A percentile compares a stretch with the other conserved stretches of the same genome.
phyloP scores from a whole-genome alignment of 768 basidiomycete genomes.

The Tremella mesenterica region DNA sequence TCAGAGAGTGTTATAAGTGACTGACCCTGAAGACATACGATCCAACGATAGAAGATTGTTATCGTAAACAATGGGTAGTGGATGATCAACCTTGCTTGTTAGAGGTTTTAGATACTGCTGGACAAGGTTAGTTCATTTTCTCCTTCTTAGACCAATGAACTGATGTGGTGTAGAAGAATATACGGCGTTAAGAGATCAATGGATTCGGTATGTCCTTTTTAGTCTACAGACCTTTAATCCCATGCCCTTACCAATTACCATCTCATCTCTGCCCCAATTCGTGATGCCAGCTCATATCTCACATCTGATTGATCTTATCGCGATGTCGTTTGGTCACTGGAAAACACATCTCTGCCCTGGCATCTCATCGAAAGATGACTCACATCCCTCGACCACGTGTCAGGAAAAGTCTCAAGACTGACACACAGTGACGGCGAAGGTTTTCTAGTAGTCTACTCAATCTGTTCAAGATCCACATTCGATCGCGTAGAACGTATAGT shows the following conservation, averaged over 20 bases:
- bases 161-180: slow-evolving; percentile 69
- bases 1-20: too few relatives aligned
- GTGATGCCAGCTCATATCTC: background rate
- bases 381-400: too few relatives aligned
- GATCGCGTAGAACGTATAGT: slow-evolving; percentile 82
- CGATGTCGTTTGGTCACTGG: too few relatives aligned
- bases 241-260: background rate
- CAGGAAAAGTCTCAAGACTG: too few relatives aligned
- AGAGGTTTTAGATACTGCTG: slow-evolving; percentile 94
- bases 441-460: slow-evolving; percentile 95
- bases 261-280: background rate
- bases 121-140: slow-evolving; percentile 62
- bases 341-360: background rate
- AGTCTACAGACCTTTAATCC: background rate
- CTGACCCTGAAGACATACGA: slow-evolving; percentile 69
- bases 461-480: slow-evolving; percentile 85
- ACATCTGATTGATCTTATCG: background rate
- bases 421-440: slow-evolving; percentile 78
- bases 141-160: background rate
- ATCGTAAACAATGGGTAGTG: slow-evolving; percentile 87
- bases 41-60: slow-evolving; percentile 97
- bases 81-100: slow-evolving; percentile 93
- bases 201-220: slow-evolving; percentile 65
- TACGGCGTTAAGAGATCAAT: slow-evolving; percentile 90
- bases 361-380: background rate